Base-by-base conservation (phyloP, 2,329 filamentous ascomycete genomes). In the Exophiala oligosperma region DNA sequence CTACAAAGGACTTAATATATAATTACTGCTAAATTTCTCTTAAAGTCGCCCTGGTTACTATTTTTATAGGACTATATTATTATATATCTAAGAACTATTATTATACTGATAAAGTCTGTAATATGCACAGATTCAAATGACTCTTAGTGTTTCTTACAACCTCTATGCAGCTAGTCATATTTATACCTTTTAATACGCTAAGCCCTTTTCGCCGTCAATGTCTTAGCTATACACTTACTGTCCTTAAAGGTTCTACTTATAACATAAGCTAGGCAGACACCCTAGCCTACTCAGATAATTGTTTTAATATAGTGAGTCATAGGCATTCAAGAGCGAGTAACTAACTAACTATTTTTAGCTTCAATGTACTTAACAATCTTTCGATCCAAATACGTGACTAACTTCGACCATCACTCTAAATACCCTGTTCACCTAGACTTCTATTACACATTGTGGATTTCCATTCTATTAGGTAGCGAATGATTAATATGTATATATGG, bases 301-400 rank as follows among this genome's bases (percentile, higher is more conserved):
- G 43, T 46, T 46, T 46, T 41, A 14, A 41, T 11, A 46, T 46
- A 46, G 43, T 46, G 21, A 46, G 43, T 46, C 17, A 41, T 5
- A 46, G 17, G 9, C 4, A 5, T 46, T 46, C 43, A 46, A 24
- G 9, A 12, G 14, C 43, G 43, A 23, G 21, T n/a, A 7, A 21
- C 43, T 12, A 46, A 46, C 38, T 46, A 12, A 46, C 21, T 46
- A 4, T 46, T 46, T 46, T n/a, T 4, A 46, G 43, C 43, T 46
- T 46, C 43, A 46, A 46, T 46, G 43, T 46, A 46, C 14, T 46
- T n/a, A 46, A 46, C 43, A 46, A 46, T 46, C 43, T 46, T 46
- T n/a, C 43, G 43, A 46, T 46, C 43, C 43, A 26, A 46, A 26
- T 46, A 46, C 43, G 43, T 46, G 43, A n/a, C 43, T 46, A n/a